These are phyloP conservation scores for Penicillium nucicola DNA, from an alignment of 495 filamentous ascomycete species.

Conservation along the genomic window DNA sequence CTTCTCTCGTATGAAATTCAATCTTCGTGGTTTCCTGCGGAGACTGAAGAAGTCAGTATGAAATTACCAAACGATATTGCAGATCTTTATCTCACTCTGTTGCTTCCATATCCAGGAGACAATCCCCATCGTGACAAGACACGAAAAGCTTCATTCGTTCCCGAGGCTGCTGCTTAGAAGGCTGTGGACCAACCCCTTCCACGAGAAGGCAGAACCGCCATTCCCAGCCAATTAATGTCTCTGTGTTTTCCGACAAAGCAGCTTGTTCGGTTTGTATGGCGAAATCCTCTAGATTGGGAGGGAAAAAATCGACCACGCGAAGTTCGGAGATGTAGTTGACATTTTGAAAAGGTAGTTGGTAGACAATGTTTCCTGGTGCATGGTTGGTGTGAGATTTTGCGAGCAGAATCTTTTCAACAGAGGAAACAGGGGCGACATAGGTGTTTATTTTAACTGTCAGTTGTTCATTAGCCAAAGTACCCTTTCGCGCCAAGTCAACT, in stretches of 20 bases:
- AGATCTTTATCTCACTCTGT: conserved; percentile 50
- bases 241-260: conserved; percentile 28
- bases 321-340: conserved; percentile 63
- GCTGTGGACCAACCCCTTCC: conserved; percentile 49
- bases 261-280: conserved; percentile 46
- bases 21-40: conserved; percentile 36
- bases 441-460: conserved; percentile 31
- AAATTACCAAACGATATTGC: background rate
- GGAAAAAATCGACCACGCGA: conserved; percentile 80
- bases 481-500: conserved; percentile 1
- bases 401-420: conserved; percentile 42
- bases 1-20: conserved; percentile 60
- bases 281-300: conserved; percentile 71
- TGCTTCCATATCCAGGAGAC: conserved; percentile 64
- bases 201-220: conserved; percentile 78
- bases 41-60: conserved; percentile 43
- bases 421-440: conserved; percentile 22
- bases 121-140: conserved; percentile 59
- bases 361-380: conserved; percentile 41
- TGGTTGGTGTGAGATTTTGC: conserved; percentile 39
- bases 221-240: conserved; percentile 51
- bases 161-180: conserved; percentile 29
- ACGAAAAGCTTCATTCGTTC: conserved; percentile 62
- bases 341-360: conserved; percentile 66
- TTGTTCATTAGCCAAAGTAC: conserved; percentile 5